Evolutionary conservation across 2,329 filamentous ascomycete genomes (phyloP), one percentile per base, ranked within the genome.

Genomic region (Colletotrichum phormii): DNA sequence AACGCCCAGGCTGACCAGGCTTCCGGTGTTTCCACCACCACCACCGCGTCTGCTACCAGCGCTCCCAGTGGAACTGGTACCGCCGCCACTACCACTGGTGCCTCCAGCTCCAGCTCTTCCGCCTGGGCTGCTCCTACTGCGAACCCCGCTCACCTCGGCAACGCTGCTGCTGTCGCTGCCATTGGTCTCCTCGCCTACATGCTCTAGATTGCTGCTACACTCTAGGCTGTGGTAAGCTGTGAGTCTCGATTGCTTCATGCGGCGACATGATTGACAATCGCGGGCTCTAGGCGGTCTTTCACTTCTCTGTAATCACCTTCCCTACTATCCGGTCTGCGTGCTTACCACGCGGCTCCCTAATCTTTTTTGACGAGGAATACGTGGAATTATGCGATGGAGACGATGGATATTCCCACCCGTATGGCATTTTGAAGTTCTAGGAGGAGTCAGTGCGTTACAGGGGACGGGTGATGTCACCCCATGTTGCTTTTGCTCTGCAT

Each of bases 101-200:
- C 74, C 61, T 68, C 75, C 57, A 73, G 77, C 55, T 67, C 71
- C 75, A 80, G 77, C 67, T 74, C 77, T 15, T 73, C 79, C 22
- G 74, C 78, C 22, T 75, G 83, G 29, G 84, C 83, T 61, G 83
- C 80, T 62, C 79, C 83, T 76, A 83, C 84, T 62, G 81, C 86
- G 73, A 87, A 84, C 54, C 81, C 82, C 35, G 79, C 73, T 15
- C 80, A 85, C 76, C 86, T 86, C 71, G 86, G 86, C 60, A 84
- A 83, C 54, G 81, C 79, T 26, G 74, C 72, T 24, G 86, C 86
- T 7, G 86, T 84, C 42, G 83, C 86, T 53, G 89, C 87, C 71
- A 79, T 88, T 57, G 88, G 87, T 67, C 78, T 89, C 57, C 80
- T 90, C 74, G 88, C 88, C 75, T 87, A 86, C 76, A 79, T 89